A percentile compares a stretch with the other conserved stretches of the same genome.
Evolutionary conservation across 306 rosid species (phyloP).

Genomic region (Sesbania bispinosa): DNA sequence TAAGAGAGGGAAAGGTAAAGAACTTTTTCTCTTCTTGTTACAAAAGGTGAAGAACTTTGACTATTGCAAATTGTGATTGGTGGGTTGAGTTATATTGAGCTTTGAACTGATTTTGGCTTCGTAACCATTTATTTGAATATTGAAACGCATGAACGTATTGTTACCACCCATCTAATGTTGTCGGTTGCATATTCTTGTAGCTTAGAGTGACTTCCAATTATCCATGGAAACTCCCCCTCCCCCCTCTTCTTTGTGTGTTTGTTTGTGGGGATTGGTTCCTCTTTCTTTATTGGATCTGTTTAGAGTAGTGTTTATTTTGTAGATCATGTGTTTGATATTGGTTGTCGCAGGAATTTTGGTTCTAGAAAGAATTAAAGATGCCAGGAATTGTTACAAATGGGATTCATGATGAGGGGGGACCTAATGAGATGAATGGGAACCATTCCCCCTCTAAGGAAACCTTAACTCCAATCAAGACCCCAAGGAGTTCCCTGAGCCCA

Average conservation of each 20-base stretch:
- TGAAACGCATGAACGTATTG: neutral
- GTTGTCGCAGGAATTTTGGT: constrained; percentile 28
- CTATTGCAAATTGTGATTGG: neutral
- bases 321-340: constrained; percentile 44
- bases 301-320: constrained; percentile 32
- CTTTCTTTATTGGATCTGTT: constrained; percentile 31
- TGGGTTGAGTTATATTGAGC: constrained; percentile 4
- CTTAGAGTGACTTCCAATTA: neutral
- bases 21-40: too few relatives aligned
- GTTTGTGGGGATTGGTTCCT: neutral
- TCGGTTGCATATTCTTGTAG: neutral
- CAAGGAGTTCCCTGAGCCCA: constrained; percentile 36
- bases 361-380: constrained; percentile 48
- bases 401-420: constrained; percentile 41
- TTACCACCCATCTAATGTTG: neutral
- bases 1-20: neutral
- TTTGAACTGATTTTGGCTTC: neutral
- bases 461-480: constrained; percentile 34
- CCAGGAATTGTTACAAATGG: constrained; percentile 64
- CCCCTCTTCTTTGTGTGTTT: neutral
- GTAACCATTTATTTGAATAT: neutral
- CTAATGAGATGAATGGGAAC: constrained; percentile 38
- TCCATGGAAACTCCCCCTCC: neutral
- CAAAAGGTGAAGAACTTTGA: neutral
- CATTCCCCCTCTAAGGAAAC: constrained; percentile 49